These are phyloP conservation scores for Boechera retrofracta DNA, from an alignment of 345 rosid species.

Conservation along the genomic window DNA sequence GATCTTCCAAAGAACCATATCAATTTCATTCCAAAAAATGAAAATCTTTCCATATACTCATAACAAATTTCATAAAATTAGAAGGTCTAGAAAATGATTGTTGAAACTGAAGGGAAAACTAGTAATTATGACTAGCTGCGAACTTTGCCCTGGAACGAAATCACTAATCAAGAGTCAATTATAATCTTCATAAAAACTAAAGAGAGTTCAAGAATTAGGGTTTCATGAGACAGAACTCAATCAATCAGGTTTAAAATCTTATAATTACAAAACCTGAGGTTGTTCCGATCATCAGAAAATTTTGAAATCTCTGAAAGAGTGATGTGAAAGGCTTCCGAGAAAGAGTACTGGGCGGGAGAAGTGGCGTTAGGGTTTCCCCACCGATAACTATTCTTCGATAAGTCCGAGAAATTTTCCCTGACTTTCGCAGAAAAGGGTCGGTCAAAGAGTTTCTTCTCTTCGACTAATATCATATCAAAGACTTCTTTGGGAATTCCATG, in stretches of 20 bases:
- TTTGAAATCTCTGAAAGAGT: conserved; percentile 53
- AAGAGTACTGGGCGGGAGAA: conserved; percentile 55
- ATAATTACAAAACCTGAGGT: conserved; percentile 50
- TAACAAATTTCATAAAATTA: neutral
- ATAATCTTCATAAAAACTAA: neutral
- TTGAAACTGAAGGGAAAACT: conserved; percentile 10
- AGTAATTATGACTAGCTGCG: neutral
- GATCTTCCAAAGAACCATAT: conserved; percentile 6
- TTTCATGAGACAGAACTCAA: conserved; percentile 29
- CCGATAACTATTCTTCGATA: conserved; percentile 53
- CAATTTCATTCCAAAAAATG: neutral
- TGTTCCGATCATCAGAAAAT: conserved; percentile 40
- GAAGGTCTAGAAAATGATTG: neutral
- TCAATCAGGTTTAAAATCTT: neutral
- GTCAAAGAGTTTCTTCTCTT: conserved; percentile 55
- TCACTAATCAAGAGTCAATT: conserved; percentile 13
- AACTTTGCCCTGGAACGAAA: neutral
- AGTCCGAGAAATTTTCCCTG: conserved; percentile 43
- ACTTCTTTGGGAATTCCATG: conserved; percentile 62
- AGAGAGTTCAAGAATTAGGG: conserved; percentile 11
- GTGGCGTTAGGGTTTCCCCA: conserved; percentile 87
- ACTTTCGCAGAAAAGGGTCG: conserved; percentile 56
- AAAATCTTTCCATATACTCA: neutral
- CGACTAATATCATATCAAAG: conserved; percentile 49
- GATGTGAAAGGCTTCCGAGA: conserved; percentile 81